phyloP scores from a whole-genome alignment of 2,329 filamentous ascomycete species.

The Diplodia sapinea region DNA sequence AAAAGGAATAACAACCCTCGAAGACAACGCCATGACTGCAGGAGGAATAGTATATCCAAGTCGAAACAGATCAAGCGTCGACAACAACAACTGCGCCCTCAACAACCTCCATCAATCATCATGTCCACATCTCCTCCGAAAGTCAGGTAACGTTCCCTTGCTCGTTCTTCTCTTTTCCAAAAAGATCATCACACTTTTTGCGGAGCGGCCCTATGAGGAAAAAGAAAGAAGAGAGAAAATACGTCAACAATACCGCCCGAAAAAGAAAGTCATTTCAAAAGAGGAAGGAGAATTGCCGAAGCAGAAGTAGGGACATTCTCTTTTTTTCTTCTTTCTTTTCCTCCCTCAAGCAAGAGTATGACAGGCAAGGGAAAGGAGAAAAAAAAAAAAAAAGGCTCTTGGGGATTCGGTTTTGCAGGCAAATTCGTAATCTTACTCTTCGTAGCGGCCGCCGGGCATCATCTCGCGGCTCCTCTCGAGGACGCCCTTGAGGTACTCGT shows the following conservation, averaged over 20 bases:
- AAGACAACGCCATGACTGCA: no score
- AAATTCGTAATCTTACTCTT: constrained; percentile 50
- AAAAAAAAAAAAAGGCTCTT: background rate
- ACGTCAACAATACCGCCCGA: constrained; percentile 22
- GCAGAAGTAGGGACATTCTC: background rate
- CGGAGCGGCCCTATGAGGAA: constrained; percentile 8
- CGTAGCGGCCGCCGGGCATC: constrained; percentile 54
- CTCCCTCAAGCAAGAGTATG: background rate
- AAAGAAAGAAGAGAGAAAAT: constrained; percentile 1
- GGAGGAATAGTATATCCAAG: no score
- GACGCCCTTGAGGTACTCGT: constrained; percentile 58
- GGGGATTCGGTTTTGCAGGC: background rate
- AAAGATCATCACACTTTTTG: constrained; percentile 2
- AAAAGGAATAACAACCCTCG: no score
- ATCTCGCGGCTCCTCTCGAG: constrained; percentile 56
- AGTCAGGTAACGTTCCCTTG: no score
- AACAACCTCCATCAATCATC: no score
- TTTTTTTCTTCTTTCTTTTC: background rate
- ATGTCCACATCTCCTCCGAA: no score
- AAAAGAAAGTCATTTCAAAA: background rate
- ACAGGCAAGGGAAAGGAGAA: no score
- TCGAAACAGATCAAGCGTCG: no score
- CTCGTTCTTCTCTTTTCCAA: background rate
- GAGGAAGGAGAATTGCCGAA: background rate
- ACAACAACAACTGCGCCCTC: no score